phyloP scores from a whole-genome alignment of 2,329 filamentous ascomycete genomes.

The Aspergillus bombycis region DNA sequence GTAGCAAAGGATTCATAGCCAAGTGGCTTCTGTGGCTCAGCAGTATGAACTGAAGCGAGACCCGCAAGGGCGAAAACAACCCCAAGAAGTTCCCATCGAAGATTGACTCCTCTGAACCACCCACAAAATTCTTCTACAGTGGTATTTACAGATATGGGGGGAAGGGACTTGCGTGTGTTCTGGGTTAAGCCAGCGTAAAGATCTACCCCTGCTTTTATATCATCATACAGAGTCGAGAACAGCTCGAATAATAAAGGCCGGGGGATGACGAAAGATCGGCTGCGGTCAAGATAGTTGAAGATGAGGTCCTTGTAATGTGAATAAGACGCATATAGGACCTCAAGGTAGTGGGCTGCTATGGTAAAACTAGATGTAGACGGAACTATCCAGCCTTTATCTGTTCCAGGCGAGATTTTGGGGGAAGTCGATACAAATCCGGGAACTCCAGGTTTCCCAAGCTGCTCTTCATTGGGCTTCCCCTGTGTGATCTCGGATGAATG shows the following conservation, averaged over 20 bases:
- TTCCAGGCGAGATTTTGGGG: background rate
- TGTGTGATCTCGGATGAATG: background rate
- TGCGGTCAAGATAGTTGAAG: background rate
- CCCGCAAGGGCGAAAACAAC: conserved; percentile 25
- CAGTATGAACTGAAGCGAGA: conserved; percentile 7
- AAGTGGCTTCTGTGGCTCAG: background rate
- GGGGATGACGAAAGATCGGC: conserved; percentile 1
- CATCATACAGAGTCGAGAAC: background rate
- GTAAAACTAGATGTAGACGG: background rate
- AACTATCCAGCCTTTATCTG: background rate
- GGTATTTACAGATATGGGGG: background rate
- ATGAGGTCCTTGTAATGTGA: conserved; percentile 9
- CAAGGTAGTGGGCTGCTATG: background rate
- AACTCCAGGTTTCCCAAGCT: background rate
- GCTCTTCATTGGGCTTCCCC: background rate
- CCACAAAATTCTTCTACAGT: conserved; percentile 7
- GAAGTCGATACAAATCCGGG: background rate
- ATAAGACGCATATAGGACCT: background rate
- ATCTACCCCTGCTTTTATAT: background rate
- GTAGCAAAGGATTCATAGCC: conserved; percentile 9
- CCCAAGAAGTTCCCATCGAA: conserved; percentile 30
- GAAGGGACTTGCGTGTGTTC: background rate
- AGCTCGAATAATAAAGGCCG: background rate
- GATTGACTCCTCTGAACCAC: conserved; percentile 19
- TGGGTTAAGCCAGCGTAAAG: background rate